Evolutionary conservation across 202 grass and related monocot species (phyloP).

Genomic region (Setaria italica): DNA sequence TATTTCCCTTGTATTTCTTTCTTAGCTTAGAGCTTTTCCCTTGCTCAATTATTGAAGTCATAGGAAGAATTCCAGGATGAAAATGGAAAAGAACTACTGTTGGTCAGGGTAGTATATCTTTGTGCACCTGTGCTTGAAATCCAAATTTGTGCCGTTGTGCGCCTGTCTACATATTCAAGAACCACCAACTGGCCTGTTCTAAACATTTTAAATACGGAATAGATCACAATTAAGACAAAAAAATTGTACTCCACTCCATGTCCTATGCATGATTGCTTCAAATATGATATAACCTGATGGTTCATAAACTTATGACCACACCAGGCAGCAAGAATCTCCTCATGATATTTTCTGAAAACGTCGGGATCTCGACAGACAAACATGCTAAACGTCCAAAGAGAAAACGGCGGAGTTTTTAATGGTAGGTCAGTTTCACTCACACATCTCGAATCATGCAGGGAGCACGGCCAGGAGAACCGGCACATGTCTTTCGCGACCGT

Average conservation of each 20-base stretch:
- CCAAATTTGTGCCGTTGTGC: too few relatives aligned
- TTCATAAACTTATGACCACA: background rate
- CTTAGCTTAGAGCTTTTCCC: background rate
- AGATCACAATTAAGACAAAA: background rate
- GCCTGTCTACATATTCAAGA: background rate
- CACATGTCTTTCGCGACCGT: background rate
- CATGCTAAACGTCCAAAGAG: background rate
- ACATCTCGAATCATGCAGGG: background rate
- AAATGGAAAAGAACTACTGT: background rate
- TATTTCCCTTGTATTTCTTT: background rate
- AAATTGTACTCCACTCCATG: background rate
- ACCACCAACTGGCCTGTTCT: background rate
- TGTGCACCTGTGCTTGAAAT: too few relatives aligned
- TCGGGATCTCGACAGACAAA: constrained; percentile 16
- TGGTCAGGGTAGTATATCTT: background rate
- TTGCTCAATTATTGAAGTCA: background rate
- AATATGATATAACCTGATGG: background rate
- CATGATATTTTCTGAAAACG: constrained; percentile 25
- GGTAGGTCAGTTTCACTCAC: background rate
- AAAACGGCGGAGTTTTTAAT: background rate
- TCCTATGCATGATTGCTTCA: background rate
- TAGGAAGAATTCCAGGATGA: background rate
- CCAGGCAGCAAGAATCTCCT: background rate
- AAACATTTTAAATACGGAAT: background rate
- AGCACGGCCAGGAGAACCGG: background rate